Conservation (phyloP, 306 rosid species). For the Trifolium fragiferum region DNA sequence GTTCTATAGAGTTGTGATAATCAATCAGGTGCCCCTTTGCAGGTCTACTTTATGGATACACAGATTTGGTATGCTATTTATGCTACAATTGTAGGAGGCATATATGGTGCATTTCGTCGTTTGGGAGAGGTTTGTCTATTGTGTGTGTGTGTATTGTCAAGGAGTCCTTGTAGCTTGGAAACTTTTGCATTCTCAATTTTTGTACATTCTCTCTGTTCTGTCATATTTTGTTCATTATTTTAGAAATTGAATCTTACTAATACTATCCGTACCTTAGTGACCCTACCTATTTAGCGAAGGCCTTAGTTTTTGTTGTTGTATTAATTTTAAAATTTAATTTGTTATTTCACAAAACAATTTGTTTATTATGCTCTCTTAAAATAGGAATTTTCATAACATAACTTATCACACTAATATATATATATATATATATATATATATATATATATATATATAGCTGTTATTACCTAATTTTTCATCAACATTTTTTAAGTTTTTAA, state of each 20-base stretch:
- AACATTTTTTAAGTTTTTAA: slow-evolving; percentile 1
- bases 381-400: neutral
- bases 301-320: neutral
- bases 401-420: neutral
- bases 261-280: neutral
- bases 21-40: slow-evolving; percentile 31
- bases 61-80: slow-evolving; percentile 99
- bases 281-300: neutral
- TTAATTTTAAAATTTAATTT: slow-evolving; percentile 12
- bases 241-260: slow-evolving; percentile 2
- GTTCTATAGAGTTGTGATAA: slow-evolving; percentile 22
- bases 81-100: slow-evolving; percentile 89
- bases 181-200: slow-evolving; percentile 15
- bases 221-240: slow-evolving; percentile 15
- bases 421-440: no score
- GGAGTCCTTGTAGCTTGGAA: slow-evolving; percentile 22
- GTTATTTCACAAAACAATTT: slow-evolving; percentile 10
- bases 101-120: slow-evolving; percentile 95
- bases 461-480: slow-evolving; percentile 26
- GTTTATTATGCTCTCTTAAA: slow-evolving; percentile 19
- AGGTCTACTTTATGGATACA: slow-evolving; percentile 99
- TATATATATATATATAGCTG: no score
- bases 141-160: slow-evolving; percentile 8
- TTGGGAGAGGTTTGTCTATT: slow-evolving; percentile 91
- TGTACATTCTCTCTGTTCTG: neutral